Conservation (phyloP, 257 asterid genomes). For the Nicotiana benthamiana region DNA sequence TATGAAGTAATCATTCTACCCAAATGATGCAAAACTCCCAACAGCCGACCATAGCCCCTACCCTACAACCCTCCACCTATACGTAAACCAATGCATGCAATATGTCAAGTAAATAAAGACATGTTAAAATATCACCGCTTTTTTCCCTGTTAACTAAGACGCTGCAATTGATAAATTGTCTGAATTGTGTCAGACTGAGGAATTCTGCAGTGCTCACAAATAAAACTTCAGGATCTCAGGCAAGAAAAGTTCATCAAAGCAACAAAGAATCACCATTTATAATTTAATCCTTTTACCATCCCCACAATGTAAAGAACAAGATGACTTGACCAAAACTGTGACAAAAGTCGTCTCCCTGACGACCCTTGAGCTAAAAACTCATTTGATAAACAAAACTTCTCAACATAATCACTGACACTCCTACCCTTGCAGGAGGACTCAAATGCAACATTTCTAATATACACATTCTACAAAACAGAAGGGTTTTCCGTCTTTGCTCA, state of each 20-base stretch:
- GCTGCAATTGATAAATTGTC: not conserved
- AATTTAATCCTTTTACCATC: slow-evolving; percentile 6
- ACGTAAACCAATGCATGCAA: no score
- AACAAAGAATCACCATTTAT: not conserved
- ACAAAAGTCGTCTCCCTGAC: slow-evolving; percentile 19
- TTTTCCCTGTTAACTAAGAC: not conserved
- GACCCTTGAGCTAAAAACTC: slow-evolving; percentile 11
- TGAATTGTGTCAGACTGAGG: not conserved
- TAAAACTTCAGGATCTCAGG: not conserved
- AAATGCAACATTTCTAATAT: slow-evolving; percentile 4
- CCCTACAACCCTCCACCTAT: no score
- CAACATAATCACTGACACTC: not conserved
- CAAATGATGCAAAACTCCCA: no score
- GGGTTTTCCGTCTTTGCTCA: slow-evolving; percentile 3
- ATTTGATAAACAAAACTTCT: not conserved
- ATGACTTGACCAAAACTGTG: slow-evolving; percentile 14
- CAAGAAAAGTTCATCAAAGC: not conserved
- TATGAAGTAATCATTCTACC: no score
- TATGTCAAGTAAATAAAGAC: no score
- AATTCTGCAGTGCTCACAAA: not conserved
- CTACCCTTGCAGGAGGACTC: slow-evolving; percentile 1
- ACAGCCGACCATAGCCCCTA: no score
- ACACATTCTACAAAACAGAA: slow-evolving; percentile 14
- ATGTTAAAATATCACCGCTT: not conserved
- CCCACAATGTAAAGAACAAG: slow-evolving; percentile 11